Conservation (phyloP, 23 red algal species). For the Chondrus crispus region DNA sequence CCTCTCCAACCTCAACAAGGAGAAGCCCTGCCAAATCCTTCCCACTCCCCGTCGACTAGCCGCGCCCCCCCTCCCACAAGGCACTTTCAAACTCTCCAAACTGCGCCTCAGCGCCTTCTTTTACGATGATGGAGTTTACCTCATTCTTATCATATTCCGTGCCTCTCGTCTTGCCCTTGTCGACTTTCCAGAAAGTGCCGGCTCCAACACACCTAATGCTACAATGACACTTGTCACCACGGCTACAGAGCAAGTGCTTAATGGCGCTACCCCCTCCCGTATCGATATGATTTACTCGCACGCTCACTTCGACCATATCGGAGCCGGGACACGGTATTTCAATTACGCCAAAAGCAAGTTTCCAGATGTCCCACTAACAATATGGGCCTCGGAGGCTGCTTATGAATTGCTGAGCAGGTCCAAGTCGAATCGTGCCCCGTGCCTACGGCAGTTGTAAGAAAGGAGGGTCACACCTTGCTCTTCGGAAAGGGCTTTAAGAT, state of each 20-base stretch:
- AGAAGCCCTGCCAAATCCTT: background rate
- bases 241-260: background rate
- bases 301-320: constrained; percentile 45
- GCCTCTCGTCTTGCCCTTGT: background rate
- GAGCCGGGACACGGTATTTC: background rate
- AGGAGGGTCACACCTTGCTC: no score
- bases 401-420: background rate
- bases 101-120: constrained; percentile 8
- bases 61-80: background rate
- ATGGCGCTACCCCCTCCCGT: background rate
- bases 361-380: background rate
- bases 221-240: background rate
- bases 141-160: constrained; percentile 1
- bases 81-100: background rate
- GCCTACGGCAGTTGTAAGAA: no score
- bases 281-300: constrained; percentile 18
- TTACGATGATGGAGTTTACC: constrained; percentile 4
- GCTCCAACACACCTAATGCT: background rate
- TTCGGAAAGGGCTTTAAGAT: no score
- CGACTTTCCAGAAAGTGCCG: constrained; percentile 33
- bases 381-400: background rate
- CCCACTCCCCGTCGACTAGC: background rate
- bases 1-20: no score
- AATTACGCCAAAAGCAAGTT: constrained; percentile 3
- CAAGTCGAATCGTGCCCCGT: background rate